phyloP scores from a whole-genome alignment of 192 early-diverging fungal species.

The Phycomyces nitens region DNA sequence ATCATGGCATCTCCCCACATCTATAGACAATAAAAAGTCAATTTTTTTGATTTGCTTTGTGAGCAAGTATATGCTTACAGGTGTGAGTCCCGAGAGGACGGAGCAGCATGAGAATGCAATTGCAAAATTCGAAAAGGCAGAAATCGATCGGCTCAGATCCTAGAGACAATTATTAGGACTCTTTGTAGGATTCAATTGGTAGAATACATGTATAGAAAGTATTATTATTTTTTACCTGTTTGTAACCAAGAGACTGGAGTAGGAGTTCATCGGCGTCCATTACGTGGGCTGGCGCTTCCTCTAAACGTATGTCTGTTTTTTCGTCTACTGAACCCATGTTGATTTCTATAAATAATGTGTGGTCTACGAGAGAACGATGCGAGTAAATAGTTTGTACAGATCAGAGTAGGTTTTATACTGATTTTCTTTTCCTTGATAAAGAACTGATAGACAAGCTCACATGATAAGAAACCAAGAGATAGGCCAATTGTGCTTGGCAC shows the following conservation, averaged over 20 bases:
- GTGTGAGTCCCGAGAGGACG: constrained; percentile 49
- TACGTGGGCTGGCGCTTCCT: not conserved
- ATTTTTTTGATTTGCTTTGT: not conserved
- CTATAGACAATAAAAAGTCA: not conserved
- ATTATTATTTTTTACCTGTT: constrained; percentile 19
- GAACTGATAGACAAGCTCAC: too few species aligned
- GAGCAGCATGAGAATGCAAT: constrained; percentile 54
- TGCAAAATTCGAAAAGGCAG: constrained; percentile 50
- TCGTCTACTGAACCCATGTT: too few species aligned
- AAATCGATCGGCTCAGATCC: constrained; percentile 49
- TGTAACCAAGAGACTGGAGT: constrained; percentile 27
- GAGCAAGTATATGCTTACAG: constrained; percentile 20
- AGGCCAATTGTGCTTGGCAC: too few species aligned
- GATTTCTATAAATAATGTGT: too few species aligned
- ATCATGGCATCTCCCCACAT: constrained; percentile 45
- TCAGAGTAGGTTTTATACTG: too few species aligned
- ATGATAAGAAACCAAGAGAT: too few species aligned
- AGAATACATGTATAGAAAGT: not conserved
- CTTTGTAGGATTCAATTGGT: not conserved
- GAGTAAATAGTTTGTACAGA: too few species aligned
- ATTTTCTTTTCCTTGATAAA: too few species aligned
- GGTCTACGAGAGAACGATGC: too few species aligned
- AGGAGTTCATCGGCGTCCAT: constrained; percentile 28
- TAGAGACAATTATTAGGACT: constrained; percentile 5
- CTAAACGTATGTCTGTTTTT: too few species aligned